phyloP scores from a whole-genome alignment of 2,329 filamentous ascomycete species.

The Pseudovirgaria hyperparasitica region DNA sequence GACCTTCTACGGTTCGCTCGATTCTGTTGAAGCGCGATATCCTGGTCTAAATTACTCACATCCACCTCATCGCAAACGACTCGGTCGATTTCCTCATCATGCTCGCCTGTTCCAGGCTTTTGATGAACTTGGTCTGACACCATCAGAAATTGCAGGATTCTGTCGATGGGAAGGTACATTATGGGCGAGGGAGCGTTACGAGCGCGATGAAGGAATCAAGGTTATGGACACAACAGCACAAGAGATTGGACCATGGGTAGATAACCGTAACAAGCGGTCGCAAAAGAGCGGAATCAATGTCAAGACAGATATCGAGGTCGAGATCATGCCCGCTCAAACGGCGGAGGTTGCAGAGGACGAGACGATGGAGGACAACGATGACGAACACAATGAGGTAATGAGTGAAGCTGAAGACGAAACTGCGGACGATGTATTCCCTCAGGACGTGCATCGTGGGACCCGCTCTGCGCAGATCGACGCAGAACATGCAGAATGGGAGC shows the following conservation, averaged over 20 bases:
- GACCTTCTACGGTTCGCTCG: conserved; percentile 66
- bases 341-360: conserved; percentile 4
- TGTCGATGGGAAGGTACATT: conserved; percentile 76
- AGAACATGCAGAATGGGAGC: too few relatives aligned
- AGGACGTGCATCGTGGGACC: too few relatives aligned
- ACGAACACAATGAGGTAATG: background rate
- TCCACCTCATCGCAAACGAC: conserved; percentile 60
- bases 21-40: conserved; percentile 69
- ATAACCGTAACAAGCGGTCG: conserved; percentile 17
- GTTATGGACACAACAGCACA: conserved; percentile 63
- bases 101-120: conserved; percentile 64
- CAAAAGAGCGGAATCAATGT: conserved; percentile 21
- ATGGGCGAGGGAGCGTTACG: conserved; percentile 71
- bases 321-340: conserved; percentile 15
- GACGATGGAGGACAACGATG: conserved; percentile 1
- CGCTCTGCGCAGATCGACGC: too few relatives aligned
- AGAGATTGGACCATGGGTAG: conserved; percentile 51
- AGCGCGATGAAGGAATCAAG: conserved; percentile 57
- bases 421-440: too few relatives aligned
- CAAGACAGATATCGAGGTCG: conserved; percentile 29
- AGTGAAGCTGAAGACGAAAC: background rate
- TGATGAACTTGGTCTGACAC: conserved; percentile 54
- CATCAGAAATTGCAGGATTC: conserved; percentile 55
- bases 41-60: conserved; percentile 69
- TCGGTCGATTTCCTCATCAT: conserved; percentile 66